Evolutionary conservation across 2,329 filamentous ascomycete genomes (phyloP), one percentile per base, ranked within the genome.

Genomic region (Aspergillus neotritici): DNA sequence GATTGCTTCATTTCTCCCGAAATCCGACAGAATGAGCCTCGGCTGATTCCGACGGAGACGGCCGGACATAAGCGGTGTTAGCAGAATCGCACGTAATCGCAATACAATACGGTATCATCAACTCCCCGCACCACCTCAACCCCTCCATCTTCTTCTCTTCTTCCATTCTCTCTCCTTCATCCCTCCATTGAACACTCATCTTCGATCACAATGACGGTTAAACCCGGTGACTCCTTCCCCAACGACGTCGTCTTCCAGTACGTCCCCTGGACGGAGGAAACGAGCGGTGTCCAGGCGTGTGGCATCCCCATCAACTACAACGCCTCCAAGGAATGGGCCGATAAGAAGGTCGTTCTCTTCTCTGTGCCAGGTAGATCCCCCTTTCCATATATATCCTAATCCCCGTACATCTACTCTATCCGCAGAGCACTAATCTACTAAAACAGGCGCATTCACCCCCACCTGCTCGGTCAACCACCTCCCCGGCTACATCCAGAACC

Each of bases 201-300:
- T n/a, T 7, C 6, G 11, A 38, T 35, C 47, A 40, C 31, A 31
- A 55, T 55, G 53, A 33, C 77, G 61, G 80, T 93, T 68, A 83
- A 90, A 65, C 76, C 78, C 62, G 90, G 90, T 60, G 87, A 94
- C 65, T 71, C 74, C 60, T 91, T 97, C 76, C 91, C 90, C 52
- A 75, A 80, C 53, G 84, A 78, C 58, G 83, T 94, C 41, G 75
- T 77, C 65, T 96, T 96, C 76, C 72, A 76, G 80, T 83, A 68
- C 56, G 76, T 67, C 50, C 84, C 87, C 43, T 88, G 87, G 69
- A 78, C 80, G 12, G 72, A 79, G 43, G 87, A 91, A 58, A 80
- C 74, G 40, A 74, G 77, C 52, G 77, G 79, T 48, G 78, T 94
- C 55, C 86, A 80, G 34, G 73, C 79, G 48, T 96, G 90, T 66